These are phyloP conservation scores for Gamarada debralockiae DNA, from an alignment of 495 filamentous ascomycete species.

Conservation along the genomic window DNA sequence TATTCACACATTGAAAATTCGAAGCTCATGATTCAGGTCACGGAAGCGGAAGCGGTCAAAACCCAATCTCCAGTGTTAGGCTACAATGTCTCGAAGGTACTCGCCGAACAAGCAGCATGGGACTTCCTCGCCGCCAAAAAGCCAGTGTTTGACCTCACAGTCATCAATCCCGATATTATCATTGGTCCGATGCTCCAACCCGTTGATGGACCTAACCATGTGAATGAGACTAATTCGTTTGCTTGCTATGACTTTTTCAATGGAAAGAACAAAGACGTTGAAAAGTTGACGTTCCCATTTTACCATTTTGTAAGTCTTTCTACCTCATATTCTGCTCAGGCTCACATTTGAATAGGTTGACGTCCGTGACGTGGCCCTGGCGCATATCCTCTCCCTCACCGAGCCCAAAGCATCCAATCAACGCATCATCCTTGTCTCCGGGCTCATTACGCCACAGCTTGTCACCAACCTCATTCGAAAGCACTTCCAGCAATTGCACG, in stretches of 20 bases:
- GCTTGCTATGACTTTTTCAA: conserved; percentile 32
- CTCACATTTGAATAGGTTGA: conserved; percentile 25
- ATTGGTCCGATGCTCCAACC: conserved; percentile 23
- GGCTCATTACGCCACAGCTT: conserved; percentile 32
- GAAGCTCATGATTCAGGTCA: conserved; percentile 23
- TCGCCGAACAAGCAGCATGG: conserved; percentile 34
- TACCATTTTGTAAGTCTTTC: conserved; percentile 27
- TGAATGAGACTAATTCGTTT: conserved; percentile 34
- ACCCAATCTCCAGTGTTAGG: conserved; percentile 23
- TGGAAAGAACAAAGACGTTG: conserved; percentile 25
- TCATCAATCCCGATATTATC: conserved; percentile 30
- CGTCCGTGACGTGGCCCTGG: conserved; percentile 32
- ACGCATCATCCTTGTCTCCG: conserved; percentile 31
- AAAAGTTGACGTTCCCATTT: conserved; percentile 23
- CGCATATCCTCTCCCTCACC: conserved; percentile 30
- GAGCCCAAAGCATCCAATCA: conserved; percentile 24
- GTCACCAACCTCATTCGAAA: conserved; percentile 30
- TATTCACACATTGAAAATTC: too few species aligned
- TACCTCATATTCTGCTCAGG: conserved; percentile 4
- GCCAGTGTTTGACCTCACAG: conserved; percentile 30
- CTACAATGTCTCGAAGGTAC: conserved; percentile 35
- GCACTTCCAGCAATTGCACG: conserved; percentile 21
- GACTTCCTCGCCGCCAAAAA: conserved; percentile 28
- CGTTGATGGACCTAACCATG: conserved; percentile 18
- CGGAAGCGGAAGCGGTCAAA: conserved; percentile 28